These are phyloP conservation scores for Penicillium maclennaniae DNA, from an alignment of 495 filamentous ascomycete species.

Conservation along the genomic window DNA sequence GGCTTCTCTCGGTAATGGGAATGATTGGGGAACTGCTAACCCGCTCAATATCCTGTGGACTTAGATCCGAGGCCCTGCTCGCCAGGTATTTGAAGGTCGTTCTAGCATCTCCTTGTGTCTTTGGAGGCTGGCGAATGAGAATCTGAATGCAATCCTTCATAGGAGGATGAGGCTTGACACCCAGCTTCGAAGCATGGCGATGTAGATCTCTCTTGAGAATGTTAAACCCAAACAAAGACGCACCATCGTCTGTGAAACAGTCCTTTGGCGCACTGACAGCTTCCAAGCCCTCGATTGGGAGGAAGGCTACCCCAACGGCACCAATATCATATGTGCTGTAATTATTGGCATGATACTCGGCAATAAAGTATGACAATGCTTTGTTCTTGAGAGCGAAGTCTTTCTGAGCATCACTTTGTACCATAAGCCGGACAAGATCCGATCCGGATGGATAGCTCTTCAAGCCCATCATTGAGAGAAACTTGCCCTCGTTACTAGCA, in stretches of 20 bases:
- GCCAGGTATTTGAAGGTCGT: slow-evolving; percentile 78
- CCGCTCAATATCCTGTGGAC: slow-evolving; percentile 51
- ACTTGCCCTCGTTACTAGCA: slow-evolving; percentile 64
- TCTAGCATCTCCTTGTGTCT: slow-evolving; percentile 57
- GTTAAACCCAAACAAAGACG: slow-evolving; percentile 71
- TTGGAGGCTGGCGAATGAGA: slow-evolving; percentile 67
- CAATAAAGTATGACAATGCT: slow-evolving; percentile 78
- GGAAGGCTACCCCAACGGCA: slow-evolving; percentile 56
- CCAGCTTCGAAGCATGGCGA: slow-evolving; percentile 73
- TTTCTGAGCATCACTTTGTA: slow-evolving; percentile 48
- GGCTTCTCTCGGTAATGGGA: slow-evolving; percentile 52
- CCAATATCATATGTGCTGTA: slow-evolving; percentile 62
- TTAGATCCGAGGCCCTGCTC: slow-evolving; percentile 68
- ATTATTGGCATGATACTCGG: slow-evolving; percentile 69
- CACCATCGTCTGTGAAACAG: slow-evolving; percentile 77
- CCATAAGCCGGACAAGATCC: slow-evolving; percentile 75
- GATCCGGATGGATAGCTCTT: slow-evolving; percentile 61
- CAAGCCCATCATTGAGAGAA: slow-evolving; percentile 68
- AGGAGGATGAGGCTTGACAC: slow-evolving; percentile 73
- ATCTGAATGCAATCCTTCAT: slow-evolving; percentile 68
- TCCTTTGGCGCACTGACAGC: slow-evolving; percentile 64
- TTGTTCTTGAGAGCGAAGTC: slow-evolving; percentile 56
- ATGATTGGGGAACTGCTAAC: slow-evolving; percentile 65
- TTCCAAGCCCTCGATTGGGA: slow-evolving; percentile 66
- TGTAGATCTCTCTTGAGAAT: slow-evolving; percentile 71